These are phyloP conservation scores for Dactylonectria macrodidyma DNA, from an alignment of 2,329 filamentous ascomycete species.

Conservation along the genomic window DNA sequence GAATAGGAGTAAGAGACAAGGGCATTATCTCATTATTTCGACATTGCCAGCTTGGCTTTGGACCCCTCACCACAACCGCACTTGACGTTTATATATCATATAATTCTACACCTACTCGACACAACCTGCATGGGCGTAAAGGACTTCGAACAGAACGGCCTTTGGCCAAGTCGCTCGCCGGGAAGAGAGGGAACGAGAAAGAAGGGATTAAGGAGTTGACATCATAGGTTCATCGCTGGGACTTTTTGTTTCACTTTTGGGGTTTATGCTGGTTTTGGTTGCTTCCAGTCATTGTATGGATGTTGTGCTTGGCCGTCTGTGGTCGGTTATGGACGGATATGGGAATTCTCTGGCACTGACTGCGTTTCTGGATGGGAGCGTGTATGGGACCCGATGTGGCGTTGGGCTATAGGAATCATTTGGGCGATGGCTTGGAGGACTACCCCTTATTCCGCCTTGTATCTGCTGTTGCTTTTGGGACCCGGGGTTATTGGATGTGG, in stretches of 20 bases:
- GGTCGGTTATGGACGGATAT: constrained; percentile 29
- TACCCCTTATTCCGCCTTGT: constrained; percentile 25
- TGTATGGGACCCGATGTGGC: constrained; percentile 42
- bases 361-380: constrained; percentile 34
- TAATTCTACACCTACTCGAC: constrained; percentile 36
- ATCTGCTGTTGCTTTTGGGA: constrained; percentile 8
- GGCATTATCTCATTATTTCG: background rate
- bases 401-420: constrained; percentile 42
- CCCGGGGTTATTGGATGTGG: constrained; percentile 26
- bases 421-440: constrained; percentile 30
- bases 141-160: constrained; percentile 33
- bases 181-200: constrained; percentile 16
- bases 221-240: constrained; percentile 21
- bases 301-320: constrained; percentile 22
- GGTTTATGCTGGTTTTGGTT: background rate
- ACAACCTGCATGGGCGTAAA: constrained; percentile 31
- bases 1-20: constrained; percentile 42
- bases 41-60: background rate
- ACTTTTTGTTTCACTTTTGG: constrained; percentile 8
- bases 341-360: constrained; percentile 15
- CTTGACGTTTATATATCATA: constrained; percentile 39
- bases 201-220: constrained; percentile 24
- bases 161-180: constrained; percentile 20
- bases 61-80: background rate
- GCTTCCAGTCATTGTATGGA: constrained; percentile 11